phyloP scores from a whole-genome alignment of 345 rosid genomes.

The Fremontodendron californicum region DNA sequence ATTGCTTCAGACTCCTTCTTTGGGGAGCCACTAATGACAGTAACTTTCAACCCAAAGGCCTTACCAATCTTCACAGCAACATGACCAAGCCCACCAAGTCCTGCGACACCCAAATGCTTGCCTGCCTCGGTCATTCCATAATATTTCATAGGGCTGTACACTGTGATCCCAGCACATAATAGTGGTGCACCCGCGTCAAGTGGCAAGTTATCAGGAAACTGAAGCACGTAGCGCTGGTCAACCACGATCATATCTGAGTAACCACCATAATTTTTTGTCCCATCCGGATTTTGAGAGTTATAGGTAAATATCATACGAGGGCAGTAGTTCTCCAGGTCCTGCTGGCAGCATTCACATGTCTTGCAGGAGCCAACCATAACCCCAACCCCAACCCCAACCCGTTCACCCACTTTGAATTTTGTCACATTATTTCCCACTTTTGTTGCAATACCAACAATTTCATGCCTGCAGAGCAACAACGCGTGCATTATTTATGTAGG shows the following conservation, averaged over 20 bases:
- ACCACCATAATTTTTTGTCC: conserved; percentile 67
- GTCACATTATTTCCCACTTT: conserved; percentile 59
- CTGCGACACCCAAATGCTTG: conserved; percentile 82
- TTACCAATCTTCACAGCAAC: conserved; percentile 79
- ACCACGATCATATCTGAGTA: conserved; percentile 71
- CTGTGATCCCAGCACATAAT: conserved; percentile 85
- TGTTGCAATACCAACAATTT: conserved; percentile 68
- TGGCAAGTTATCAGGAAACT: conserved; percentile 63
- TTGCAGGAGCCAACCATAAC: conserved; percentile 67
- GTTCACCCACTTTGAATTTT: conserved; percentile 61
- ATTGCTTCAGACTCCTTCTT: conserved; percentile 54
- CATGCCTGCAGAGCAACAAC: conserved; percentile 53
- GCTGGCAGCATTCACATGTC: conserved; percentile 65
- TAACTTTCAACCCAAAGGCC: conserved; percentile 85
- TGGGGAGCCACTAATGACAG: conserved; percentile 70
- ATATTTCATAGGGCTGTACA: conserved; percentile 86
- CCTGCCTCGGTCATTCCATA: conserved; percentile 82
- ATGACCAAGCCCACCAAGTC: conserved; percentile 94
- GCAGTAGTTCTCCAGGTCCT: conserved; percentile 77
- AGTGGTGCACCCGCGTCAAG: conserved; percentile 67
- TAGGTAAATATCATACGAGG: conserved; percentile 51
- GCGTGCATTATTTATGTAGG: not conserved
- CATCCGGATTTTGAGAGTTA: conserved; percentile 45
- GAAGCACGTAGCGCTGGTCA: conserved; percentile 61
- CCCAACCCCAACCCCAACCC: conserved; percentile 84